Evolutionary conservation across 176 grass and related monocot genomes (phyloP).

Genomic region (Musa acuminata): DNA sequence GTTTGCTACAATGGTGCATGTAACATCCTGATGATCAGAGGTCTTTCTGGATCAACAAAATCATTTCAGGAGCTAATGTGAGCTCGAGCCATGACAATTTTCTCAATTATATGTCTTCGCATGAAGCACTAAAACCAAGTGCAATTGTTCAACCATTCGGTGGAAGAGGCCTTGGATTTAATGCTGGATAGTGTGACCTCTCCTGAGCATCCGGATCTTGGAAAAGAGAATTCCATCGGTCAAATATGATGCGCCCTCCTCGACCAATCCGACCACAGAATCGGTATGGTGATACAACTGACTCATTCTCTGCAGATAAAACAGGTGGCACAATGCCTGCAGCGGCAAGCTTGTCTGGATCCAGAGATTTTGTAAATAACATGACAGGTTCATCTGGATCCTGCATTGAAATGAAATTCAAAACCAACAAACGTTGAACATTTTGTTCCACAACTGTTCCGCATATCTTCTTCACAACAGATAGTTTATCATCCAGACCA

Average conservation of each 20-base stretch:
- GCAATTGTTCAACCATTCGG: conserved; percentile 35
- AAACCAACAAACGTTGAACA: no score
- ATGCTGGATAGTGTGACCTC: conserved; percentile 24
- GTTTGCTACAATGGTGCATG: no score
- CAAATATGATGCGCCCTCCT: conserved; percentile 94
- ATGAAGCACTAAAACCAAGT: not conserved
- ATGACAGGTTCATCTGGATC: conserved; percentile 77
- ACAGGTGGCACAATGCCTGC: conserved; percentile 49
- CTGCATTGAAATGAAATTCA: conserved; percentile 28
- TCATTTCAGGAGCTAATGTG: no score
- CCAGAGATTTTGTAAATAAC: conserved; percentile 66
- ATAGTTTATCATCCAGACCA: not conserved
- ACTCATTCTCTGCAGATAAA: conserved; percentile 49
- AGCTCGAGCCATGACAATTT: not conserved
- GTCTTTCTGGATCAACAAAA: no score
- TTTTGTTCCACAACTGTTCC: no score
- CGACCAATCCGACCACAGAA: conserved; percentile 77
- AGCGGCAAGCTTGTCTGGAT: conserved; percentile 57
- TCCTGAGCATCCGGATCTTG: conserved; percentile 49
- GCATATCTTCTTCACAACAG: no score
- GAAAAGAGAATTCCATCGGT: conserved; percentile 62
- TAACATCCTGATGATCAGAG: no score
- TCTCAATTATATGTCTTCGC: not conserved
- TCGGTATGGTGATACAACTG: conserved; percentile 29
- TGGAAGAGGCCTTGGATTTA: conserved; percentile 29